phyloP scores from a whole-genome alignment of 2,329 filamentous ascomycete genomes.

The Arachnomyces sp. region DNA sequence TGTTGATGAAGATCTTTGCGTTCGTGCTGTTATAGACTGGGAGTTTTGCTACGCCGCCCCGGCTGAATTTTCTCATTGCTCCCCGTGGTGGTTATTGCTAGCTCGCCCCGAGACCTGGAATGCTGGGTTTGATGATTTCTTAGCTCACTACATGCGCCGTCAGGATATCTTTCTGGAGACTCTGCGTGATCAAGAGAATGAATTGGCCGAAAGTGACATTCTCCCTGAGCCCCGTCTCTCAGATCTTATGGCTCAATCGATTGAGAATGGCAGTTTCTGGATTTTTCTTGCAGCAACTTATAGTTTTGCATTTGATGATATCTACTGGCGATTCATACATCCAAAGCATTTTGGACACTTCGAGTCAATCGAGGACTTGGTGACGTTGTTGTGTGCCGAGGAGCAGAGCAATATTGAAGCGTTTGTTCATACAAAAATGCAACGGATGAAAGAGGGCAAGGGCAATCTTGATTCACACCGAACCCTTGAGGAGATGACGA shows the following conservation, averaged over 20 bases:
- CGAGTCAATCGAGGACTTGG: constrained; percentile 17
- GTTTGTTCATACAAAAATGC: constrained; percentile 20
- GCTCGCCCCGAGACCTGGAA: constrained; percentile 22
- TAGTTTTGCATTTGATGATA: constrained; percentile 23
- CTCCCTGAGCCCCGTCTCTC: constrained; percentile 17
- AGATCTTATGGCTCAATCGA: constrained; percentile 15
- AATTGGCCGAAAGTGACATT: constrained; percentile 13
- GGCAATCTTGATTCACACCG: constrained; percentile 13
- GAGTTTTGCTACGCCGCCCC: constrained; percentile 22
- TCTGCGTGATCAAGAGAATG: constrained; percentile 17
- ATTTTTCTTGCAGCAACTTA: constrained; percentile 20
- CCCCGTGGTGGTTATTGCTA: constrained; percentile 23
- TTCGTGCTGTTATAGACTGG: constrained; percentile 21
- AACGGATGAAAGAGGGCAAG: constrained; percentile 17
- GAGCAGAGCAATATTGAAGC: constrained; percentile 16
- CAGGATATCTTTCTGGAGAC: constrained; percentile 20
- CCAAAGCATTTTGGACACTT: constrained; percentile 19
- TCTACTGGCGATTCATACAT: constrained; percentile 25
- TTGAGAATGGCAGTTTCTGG: constrained; percentile 23
- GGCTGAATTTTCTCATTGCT: constrained; percentile 16
- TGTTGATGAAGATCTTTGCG: constrained; percentile 15
- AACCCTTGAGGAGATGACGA: constrained; percentile 15
- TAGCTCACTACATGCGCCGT: constrained; percentile 17
- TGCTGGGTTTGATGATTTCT: constrained; percentile 17
- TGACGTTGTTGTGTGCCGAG: constrained; percentile 16